Base-by-base conservation (phyloP, 2,329 filamentous ascomycete genomes). In the Huntiella abstrusa region DNA sequence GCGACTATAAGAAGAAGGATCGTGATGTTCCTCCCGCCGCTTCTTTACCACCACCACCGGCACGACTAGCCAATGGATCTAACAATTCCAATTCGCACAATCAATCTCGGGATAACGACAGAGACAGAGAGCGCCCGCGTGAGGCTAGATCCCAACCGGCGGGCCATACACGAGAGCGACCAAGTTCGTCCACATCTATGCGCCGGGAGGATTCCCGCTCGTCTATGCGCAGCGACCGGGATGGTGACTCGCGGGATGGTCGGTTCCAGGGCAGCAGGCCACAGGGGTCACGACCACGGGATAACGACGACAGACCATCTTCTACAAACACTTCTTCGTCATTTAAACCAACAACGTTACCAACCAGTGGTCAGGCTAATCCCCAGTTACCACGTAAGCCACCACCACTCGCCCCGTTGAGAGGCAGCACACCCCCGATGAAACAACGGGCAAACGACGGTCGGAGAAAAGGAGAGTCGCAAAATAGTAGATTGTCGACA, bases 1-100 rank as follows among this genome's bases (percentile, higher is more conserved):
- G 68, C 57, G 72, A 75, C 56, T 76, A 75, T 53, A 71, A 70
- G 58, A 75, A 70, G 51, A 69, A 68, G 56, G 60, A 59, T 17
- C 32, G 22, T 28, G 28, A 36, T 39, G 19, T 33, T 32, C 22
- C 44, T 12, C 12, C 36, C 4, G 15, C 41, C 13, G 36, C 22
- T 8, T 17, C 32, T 33, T 19, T 10, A 16, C 42, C 32, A 33
- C 47, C 33, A 16, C 37, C n/a, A 19, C 33, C n/a, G 32, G 38
- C 6, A 43, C 35, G 12, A 33, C 35, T 13, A 11, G 19, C 34
- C 11, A 41, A 11, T 5, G 35, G 35, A 12, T 16, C 28, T 32
- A 13, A 16, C 22, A 37, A 16, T 12, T 15, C 17, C 38, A 42
- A 46, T 17, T 13, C 32, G 19, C 35, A 36, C 15, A 12, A 16